phyloP scores from a whole-genome alignment of 805 yeast genomes.

The Metschnikowia colocasiae region DNA sequence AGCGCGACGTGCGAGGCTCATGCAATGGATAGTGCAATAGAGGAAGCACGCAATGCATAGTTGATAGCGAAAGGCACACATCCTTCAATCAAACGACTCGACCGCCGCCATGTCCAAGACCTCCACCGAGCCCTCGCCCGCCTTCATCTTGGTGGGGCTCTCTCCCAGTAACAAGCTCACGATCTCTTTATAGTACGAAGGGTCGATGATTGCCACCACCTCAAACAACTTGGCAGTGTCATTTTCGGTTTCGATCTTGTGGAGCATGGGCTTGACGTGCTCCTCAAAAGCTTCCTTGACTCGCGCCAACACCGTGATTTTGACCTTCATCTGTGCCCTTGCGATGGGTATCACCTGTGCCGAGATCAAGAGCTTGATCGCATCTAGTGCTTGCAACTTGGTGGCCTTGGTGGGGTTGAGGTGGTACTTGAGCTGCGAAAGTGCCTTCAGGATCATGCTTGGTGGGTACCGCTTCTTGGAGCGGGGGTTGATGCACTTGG shows the following conservation, averaged over 20 bases:
- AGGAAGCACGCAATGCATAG: too few relatives aligned
- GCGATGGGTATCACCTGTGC: slow-evolving; percentile 89
- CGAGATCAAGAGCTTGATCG: slow-evolving; percentile 70
- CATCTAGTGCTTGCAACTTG: slow-evolving; percentile 88
- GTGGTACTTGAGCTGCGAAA: slow-evolving; percentile 75
- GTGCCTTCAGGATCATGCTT: slow-evolving; percentile 85
- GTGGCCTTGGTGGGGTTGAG: slow-evolving; percentile 70
- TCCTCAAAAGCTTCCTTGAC: slow-evolving; percentile 38
- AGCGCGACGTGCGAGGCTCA: slow-evolving; percentile 6
- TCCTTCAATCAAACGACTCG: slow-evolving; percentile 40
- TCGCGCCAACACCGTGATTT: slow-evolving; percentile 54
- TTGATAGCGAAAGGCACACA: too few relatives aligned
- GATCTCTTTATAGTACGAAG: slow-evolving; percentile 71
- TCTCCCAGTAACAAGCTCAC: slow-evolving; percentile 56
- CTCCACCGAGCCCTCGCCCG: slow-evolving; percentile 66
- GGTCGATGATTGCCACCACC: slow-evolving; percentile 70
- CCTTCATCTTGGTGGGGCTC: slow-evolving; percentile 36
- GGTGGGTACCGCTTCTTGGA: slow-evolving; percentile 92
- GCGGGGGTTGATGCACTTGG: slow-evolving; percentile 88
- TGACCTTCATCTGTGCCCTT: slow-evolving; percentile 88
- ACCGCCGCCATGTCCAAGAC: slow-evolving; percentile 86
- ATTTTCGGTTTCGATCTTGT: slow-evolving; percentile 37
- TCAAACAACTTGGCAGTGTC: slow-evolving; percentile 42
- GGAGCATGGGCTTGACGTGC: slow-evolving; percentile 34
- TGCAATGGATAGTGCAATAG: neutral